Evolutionary conservation across 1,139 yeast species (phyloP).

Genomic region (Sugiyamaella novakii): DNA sequence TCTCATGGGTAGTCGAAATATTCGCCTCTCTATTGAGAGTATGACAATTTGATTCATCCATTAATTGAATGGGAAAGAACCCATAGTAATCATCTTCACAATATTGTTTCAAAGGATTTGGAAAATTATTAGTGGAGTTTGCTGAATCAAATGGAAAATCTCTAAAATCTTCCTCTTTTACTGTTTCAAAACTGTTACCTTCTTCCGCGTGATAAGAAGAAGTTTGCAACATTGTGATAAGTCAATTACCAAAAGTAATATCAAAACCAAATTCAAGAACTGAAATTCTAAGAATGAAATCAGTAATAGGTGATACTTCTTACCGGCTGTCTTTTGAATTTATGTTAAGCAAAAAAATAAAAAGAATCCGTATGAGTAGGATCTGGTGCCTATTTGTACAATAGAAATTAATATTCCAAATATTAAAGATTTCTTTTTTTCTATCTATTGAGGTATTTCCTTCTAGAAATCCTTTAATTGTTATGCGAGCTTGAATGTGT

Average conservation of each 20-base stretch:
- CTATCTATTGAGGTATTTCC: too few species aligned
- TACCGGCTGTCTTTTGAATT: too few species aligned
- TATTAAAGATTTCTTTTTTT: too few species aligned
- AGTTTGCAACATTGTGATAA: slow-evolving; percentile 10
- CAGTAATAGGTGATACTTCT: too few species aligned
- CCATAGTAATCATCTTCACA: slow-evolving; percentile 6
- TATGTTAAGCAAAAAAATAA: too few species aligned
- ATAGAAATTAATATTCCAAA: too few species aligned
- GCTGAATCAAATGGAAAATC: slow-evolving; percentile 4
- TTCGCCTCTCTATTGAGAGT: too few species aligned
- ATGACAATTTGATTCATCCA: slow-evolving; percentile 5
- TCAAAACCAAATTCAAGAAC: background rate
- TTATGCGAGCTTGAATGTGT: too few species aligned
- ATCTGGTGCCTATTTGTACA: slow-evolving; percentile 2
- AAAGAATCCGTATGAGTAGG: too few species aligned
- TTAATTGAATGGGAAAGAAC: slow-evolving; percentile 1
- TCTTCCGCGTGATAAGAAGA: slow-evolving; percentile 11
- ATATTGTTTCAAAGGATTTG: background rate
- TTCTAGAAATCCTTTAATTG: too few species aligned
- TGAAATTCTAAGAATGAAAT: background rate
- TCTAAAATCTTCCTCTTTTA: slow-evolving; percentile 3
- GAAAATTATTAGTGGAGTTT: background rate
- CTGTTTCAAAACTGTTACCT: slow-evolving; percentile 2
- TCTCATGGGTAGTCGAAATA: background rate
- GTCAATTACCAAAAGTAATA: background rate